Percentiles rank a stretch among this genome's conserved stretches.
phyloP scores from a whole-genome alignment of 202 grass and related monocot species.

The Musa balbisiana region DNA sequence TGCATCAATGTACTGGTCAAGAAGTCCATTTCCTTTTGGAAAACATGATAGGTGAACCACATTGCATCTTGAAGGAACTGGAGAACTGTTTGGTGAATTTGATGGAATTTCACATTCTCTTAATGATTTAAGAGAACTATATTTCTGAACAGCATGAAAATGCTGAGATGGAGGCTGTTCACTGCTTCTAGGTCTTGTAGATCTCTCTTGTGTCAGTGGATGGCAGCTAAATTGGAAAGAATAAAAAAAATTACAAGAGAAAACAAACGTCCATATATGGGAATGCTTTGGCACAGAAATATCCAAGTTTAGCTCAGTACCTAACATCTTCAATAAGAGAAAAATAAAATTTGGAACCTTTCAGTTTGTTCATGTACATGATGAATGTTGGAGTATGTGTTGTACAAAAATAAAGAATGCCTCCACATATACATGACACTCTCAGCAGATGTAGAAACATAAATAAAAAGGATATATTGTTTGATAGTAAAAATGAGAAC shows the following conservation, averaged over 20 bases:
- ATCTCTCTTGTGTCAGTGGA: background rate
- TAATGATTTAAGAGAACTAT: background rate
- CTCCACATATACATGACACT: too few species aligned
- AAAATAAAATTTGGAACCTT: too few species aligned
- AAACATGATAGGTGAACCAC: background rate
- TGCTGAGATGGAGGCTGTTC: background rate
- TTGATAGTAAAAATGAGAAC: background rate
- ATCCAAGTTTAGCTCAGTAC: background rate
- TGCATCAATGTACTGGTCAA: background rate
- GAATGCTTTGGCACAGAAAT: background rate
- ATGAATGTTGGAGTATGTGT: background rate
- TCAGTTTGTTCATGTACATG: too few species aligned
- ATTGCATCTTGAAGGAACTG: background rate
- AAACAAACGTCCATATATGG: background rate
- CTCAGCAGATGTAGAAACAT: background rate
- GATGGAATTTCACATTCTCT: background rate
- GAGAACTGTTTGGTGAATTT: slow-evolving; percentile 2
- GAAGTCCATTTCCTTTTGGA: background rate
- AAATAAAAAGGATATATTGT: background rate
- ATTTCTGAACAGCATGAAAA: slow-evolving; percentile 1
- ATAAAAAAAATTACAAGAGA: background rate
- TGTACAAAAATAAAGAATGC: too few species aligned
- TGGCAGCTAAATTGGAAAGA: background rate
- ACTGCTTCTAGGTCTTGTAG: background rate
- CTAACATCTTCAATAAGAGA: background rate